Percentiles rank a stretch among this genome's conserved stretches.
Evolutionary conservation across 2,329 filamentous ascomycete genomes (phyloP).

Genomic region (Cryoendolithus antarcticus): DNA sequence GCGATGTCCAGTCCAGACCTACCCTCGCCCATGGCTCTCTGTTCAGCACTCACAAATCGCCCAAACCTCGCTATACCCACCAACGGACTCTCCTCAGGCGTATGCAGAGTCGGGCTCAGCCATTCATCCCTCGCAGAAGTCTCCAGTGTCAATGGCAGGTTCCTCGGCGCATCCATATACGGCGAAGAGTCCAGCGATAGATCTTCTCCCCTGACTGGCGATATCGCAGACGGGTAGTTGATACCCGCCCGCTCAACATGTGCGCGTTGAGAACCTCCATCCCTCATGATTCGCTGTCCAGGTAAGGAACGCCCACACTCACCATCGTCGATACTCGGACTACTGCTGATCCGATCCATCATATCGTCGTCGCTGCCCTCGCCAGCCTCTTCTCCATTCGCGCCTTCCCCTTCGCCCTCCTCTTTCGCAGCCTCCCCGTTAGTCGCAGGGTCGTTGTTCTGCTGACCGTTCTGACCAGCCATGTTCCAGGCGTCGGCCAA

Average conservation of each 20-base stretch:
- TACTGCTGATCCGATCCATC: conserved; percentile 98
- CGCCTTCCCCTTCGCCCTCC: conserved; percentile 24
- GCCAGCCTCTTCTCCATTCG: conserved; percentile 42
- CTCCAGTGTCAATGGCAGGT: conserved; percentile 20
- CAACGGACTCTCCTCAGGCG: conserved; percentile 3
- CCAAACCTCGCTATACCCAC: conserved; percentile 3
- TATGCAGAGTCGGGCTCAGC: conserved; percentile 2
- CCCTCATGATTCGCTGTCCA: neutral
- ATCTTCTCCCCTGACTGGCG: neutral
- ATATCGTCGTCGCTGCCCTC: conserved; percentile 77
- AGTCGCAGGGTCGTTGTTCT: conserved; percentile 35
- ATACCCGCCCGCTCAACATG: conserved; percentile 11
- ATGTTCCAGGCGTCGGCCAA: conserved; percentile 45
- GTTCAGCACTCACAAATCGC: conserved; percentile 1
- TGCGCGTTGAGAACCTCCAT: conserved; percentile 4
- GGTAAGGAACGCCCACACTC: conserved; percentile 42
- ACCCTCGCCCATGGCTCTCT: no score
- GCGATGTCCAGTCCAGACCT: no score
- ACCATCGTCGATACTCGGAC: conserved; percentile 98
- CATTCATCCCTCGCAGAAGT: neutral
- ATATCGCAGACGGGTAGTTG: conserved; percentile 21
- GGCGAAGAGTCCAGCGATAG: conserved; percentile 28
- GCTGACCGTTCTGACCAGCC: conserved; percentile 30
- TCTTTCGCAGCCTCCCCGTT: conserved; percentile 29
- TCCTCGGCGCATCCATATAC: conserved; percentile 29